Evolutionary conservation across 352 stramenopile genomes (phyloP).

Genomic region (Phytophthora sansomeana): DNA sequence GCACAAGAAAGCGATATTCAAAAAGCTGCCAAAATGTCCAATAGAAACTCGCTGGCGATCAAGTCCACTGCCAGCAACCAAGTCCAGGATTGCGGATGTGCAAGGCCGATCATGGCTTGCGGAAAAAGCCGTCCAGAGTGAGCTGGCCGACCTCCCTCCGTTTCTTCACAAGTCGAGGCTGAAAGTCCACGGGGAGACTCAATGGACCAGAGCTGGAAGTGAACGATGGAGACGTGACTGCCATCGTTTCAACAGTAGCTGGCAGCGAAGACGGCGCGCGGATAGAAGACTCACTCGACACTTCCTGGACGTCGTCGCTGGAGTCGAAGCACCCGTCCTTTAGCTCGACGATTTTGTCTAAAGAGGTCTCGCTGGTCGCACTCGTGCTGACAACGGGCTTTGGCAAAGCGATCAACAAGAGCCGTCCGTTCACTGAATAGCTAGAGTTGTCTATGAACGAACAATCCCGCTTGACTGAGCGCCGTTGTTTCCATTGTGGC

Average conservation of each 20-base stretch:
- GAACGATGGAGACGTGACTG: conserved; percentile 18
- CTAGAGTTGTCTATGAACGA: conserved; percentile 55
- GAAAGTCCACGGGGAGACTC: conserved; percentile 23
- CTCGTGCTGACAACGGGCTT: conserved; percentile 6
- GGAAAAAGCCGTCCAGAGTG: conserved; percentile 60
- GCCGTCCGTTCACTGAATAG: conserved; percentile 26
- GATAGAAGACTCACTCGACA: conserved; percentile 12
- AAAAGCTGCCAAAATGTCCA: conserved; percentile 28
- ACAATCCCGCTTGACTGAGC: conserved; percentile 69
- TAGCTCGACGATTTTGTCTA: conserved; percentile 49
- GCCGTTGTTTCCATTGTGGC: conserved; percentile 53
- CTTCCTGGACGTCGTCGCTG: conserved; percentile 39
- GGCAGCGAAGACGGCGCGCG: conserved; percentile 9
- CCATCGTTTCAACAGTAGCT: conserved; percentile 19
- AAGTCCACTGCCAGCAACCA: too few relatives aligned
- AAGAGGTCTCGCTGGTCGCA: conserved; percentile 20
- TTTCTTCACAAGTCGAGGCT: conserved; percentile 52
- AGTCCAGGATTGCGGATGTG: too few relatives aligned
- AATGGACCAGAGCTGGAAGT: conserved; percentile 3
- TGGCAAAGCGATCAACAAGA: conserved; percentile 32
- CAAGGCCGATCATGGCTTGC: neutral
- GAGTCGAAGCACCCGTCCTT: conserved; percentile 50
- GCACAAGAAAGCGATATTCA: conserved; percentile 32
- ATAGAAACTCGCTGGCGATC: neutral
- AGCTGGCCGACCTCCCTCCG: conserved; percentile 60